Evolutionary conservation across 169 alveolate genomes (phyloP), one percentile per base, ranked within the genome.

Genomic region (Cryptosporidium tyzzeri): DNA sequence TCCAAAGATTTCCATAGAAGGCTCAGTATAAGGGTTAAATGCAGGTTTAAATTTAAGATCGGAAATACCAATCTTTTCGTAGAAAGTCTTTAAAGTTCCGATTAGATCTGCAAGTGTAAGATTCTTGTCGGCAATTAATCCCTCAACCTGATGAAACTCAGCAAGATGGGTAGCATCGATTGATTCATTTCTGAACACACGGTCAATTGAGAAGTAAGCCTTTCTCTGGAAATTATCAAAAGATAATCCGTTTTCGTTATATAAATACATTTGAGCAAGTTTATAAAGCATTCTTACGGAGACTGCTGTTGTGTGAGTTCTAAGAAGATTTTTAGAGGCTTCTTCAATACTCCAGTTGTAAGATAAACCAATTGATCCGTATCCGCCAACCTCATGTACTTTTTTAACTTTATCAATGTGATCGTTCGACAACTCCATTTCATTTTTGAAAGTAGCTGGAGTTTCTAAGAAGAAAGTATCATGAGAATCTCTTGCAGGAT

Each of bases 231-330:
- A 94, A 6, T 92, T 12, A 23, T 44, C 62, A 68, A 91, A 59
- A 45, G 53, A 41, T 16, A 58, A 12, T 1, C 53, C 89, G 84
- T 71, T 33, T 86, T 92, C 91, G 39, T 55, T 94, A 91, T 92
- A 86, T 61, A 95, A 93, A 75, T 94, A 95, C 84, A 97, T 96
- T 91, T 97, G 96, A 12, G 99, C 99, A 67, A 98, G 92, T 73
- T 93, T 85, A 85, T 95, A 95, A 48, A 99, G 94, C 96, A 97
- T 94, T 74, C 98, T 94, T 35, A 99, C 97, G 1, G 99, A 96
- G 80, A 97, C 98, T 1, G 99, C 99, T n/a, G 99, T 99, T 3
- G 99, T 98, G 92, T 99, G 99, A 2, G 99, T 99, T 92, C 99
- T 93, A 85, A 98, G 94, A 31, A 94, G 93, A 84, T 92, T 96